Evolutionary conservation across 805 yeast species (phyloP).

Genomic region (Saturnispora galanensis): DNA sequence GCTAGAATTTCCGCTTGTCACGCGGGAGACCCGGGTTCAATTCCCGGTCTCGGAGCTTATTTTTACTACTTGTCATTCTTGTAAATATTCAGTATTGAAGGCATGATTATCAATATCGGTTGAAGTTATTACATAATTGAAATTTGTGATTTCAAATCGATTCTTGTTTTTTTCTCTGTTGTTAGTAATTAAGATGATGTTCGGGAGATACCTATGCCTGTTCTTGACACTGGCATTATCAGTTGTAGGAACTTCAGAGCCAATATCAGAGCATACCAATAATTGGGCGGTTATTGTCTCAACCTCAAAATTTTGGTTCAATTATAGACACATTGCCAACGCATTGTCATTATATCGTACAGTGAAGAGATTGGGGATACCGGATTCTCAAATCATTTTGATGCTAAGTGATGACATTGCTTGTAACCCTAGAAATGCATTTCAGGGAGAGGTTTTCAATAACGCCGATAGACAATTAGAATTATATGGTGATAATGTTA

Average conservation of each 20-base stretch:
- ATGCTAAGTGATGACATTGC: conserved; percentile 97
- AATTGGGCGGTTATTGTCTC: conserved; percentile 87
- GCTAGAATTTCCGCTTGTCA: conserved; percentile 36
- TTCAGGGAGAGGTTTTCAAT: conserved; percentile 93
- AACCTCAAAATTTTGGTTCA: conserved; percentile 97
- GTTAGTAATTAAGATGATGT: not conserved
- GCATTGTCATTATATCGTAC: conserved; percentile 90
- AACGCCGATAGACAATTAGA: conserved; percentile 88
- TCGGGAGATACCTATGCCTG: not conserved
- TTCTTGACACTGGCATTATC: not conserved
- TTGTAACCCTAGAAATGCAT: conserved; percentile 91
- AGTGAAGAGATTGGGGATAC: conserved; percentile 91
- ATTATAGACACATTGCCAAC: conserved; percentile 96
- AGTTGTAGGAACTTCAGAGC: not conserved
- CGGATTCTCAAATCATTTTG: conserved; percentile 92
- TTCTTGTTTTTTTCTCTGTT: not conserved
- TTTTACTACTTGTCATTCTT: not conserved
- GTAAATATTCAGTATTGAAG: not conserved
- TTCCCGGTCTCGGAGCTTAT: conserved; percentile 32
- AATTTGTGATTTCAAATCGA: not conserved
- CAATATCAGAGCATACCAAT: conserved; percentile 37
- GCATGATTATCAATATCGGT: not conserved
- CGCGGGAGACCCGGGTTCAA: conserved; percentile 37
- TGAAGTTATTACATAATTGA: not conserved
- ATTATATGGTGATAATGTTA: conserved; percentile 87